These are phyloP conservation scores for Raffaelea deltoideospora DNA, from an alignment of 2,329 filamentous ascomycete species.

Conservation along the genomic window DNA sequence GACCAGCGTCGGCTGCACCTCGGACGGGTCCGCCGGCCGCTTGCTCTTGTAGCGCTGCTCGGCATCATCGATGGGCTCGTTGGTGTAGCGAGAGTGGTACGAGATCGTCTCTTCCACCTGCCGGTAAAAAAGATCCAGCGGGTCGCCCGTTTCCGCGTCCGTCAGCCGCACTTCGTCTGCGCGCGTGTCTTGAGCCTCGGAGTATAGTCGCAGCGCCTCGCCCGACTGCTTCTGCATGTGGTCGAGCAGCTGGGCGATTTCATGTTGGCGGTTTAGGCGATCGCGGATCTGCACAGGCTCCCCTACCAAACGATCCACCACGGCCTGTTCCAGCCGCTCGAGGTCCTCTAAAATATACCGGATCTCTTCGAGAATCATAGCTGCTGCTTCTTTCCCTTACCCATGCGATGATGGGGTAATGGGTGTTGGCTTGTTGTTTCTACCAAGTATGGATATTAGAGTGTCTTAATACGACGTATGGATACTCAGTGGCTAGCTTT, in stretches of 20 bases:
- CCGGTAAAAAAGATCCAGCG: conserved; percentile 83
- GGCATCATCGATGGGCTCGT: conserved; percentile 88
- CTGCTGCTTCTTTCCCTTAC: too few relatives aligned
- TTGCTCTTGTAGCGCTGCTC: conserved; percentile 76
- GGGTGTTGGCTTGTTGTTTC: too few relatives aligned
- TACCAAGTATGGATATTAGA: too few relatives aligned
- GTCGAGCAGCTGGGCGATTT: conserved; percentile 71
- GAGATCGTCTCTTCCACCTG: conserved; percentile 68
- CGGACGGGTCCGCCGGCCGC: conserved; percentile 44
- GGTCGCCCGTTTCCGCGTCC: conserved; percentile 51
- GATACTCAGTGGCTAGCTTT: too few relatives aligned
- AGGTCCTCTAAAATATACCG: conserved; percentile 90
- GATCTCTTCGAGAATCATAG: conserved; percentile 82
- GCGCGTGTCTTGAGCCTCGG: conserved; percentile 57
- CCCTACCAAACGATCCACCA: conserved; percentile 75
- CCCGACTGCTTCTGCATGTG: conserved; percentile 78
- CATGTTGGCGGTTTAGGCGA: conserved; percentile 78
- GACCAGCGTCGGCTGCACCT: conserved; percentile 50
- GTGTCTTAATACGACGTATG: too few relatives aligned
- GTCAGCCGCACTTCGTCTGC: conserved; percentile 73
- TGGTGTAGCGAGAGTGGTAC: conserved; percentile 82
- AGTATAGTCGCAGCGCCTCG: conserved; percentile 69
- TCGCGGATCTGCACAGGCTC: conserved; percentile 90
- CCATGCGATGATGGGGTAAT: too few relatives aligned
- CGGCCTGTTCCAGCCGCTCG: conserved; percentile 86